Conservation (phyloP, 257 asterid species). For the Lantana camara region DNA sequence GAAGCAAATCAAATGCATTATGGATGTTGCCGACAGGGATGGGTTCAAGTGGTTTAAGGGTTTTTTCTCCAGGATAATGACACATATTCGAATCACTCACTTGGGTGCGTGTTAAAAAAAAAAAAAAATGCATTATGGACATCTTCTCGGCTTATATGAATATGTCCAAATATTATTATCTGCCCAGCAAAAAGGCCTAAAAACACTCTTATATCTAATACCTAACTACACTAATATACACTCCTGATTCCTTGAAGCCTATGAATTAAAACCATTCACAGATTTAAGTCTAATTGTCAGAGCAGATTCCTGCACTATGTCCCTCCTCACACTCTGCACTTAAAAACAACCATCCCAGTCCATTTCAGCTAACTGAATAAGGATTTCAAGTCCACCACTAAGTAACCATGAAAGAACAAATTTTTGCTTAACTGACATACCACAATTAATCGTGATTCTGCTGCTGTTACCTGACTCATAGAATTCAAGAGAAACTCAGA, state of each 20-base stretch:
- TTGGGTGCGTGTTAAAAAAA: too few relatives aligned
- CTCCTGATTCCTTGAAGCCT: neutral
- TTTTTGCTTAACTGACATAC: too few relatives aligned
- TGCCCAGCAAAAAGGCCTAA: neutral
- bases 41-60: too few relatives aligned
- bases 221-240: neutral
- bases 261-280: neutral
- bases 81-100: too few relatives aligned
- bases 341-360: neutral
- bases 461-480: too few relatives aligned
- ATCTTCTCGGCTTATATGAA: neutral
- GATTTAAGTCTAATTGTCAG: neutral
- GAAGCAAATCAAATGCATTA: too few relatives aligned
- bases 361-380: neutral
- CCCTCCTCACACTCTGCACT: neutral
- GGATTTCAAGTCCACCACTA: neutral
- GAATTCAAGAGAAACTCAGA: neutral
- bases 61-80: too few relatives aligned
- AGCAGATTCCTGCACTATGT: neutral
- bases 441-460: too few relatives aligned
- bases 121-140: slow-evolving; percentile 20
- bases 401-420: neutral
- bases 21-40: too few relatives aligned
- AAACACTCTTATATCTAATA: neutral
- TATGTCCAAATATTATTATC: neutral